Evolutionary conservation across 2,329 filamentous ascomycete species (phyloP).

Genomic region (Botrytis fragariae): DNA sequence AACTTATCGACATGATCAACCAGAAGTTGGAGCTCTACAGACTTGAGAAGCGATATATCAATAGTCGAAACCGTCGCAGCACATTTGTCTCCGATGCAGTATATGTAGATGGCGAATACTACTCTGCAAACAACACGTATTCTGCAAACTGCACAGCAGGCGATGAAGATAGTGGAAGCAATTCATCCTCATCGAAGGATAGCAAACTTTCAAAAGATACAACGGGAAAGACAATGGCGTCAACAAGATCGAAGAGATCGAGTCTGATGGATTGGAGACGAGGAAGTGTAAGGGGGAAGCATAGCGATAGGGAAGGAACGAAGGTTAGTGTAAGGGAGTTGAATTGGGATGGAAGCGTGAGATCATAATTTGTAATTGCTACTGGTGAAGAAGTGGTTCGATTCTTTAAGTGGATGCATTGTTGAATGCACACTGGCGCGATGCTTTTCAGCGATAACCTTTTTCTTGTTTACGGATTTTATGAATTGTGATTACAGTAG

Average conservation of each 20-base stretch:
- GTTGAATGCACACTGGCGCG: background rate
- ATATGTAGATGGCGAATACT: conserved; percentile 93
- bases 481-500: conserved; percentile 16
- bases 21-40: conserved; percentile 85
- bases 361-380: conserved; percentile 11
- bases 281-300: conserved; percentile 14
- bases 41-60: conserved; percentile 92
- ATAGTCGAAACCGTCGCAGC: conserved; percentile 78
- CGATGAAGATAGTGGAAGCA: conserved; percentile 17
- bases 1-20: conserved; percentile 58
- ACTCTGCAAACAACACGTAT: conserved; percentile 13
- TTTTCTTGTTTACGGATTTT: conserved; percentile 19
- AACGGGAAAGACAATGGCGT: conserved; percentile 16
- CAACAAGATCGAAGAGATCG: conserved; percentile 15
- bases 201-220: conserved; percentile 15
- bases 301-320: conserved; percentile 1
- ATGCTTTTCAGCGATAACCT: conserved; percentile 15
- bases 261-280: conserved; percentile 20
- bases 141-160: conserved; percentile 16
- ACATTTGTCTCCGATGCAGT: conserved; percentile 85
- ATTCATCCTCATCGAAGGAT: conserved; percentile 8
- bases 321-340: conserved; percentile 15
- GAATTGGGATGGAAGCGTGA: conserved; percentile 20
- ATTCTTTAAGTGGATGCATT: conserved; percentile 16
- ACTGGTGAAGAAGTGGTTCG: background rate